These are phyloP conservation scores for Pichia sp. DNA, from an alignment of 1,139 yeast species.

Conservation along the genomic window DNA sequence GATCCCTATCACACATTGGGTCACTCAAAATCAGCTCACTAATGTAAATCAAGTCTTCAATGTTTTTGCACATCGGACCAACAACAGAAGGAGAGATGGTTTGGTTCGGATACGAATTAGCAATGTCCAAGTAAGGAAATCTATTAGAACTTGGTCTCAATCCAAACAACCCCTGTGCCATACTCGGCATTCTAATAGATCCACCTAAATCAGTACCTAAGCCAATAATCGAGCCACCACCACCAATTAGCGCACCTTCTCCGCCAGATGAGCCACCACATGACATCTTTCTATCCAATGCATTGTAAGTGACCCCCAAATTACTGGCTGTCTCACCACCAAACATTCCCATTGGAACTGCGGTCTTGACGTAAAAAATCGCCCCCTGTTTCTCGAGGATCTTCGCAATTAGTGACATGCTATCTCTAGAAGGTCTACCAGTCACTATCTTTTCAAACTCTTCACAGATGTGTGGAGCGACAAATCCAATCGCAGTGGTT, in stretches of 20 bases:
- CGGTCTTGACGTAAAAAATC: constrained; percentile 48
- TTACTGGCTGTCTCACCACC: constrained; percentile 42
- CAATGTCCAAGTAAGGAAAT: constrained; percentile 43
- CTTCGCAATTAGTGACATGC: constrained; percentile 34
- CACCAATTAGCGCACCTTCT: constrained; percentile 49
- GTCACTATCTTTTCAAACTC: constrained; percentile 18
- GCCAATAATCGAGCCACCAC: constrained; percentile 44
- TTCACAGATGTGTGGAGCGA: constrained; percentile 30
- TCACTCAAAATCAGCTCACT: constrained; percentile 47
- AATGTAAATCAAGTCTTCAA: constrained; percentile 63
- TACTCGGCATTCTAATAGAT: constrained; percentile 51
- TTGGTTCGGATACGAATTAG: constrained; percentile 54
- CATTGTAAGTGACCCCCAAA: constrained; percentile 43
- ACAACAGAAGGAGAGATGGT: constrained; percentile 47
- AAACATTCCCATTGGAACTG: constrained; percentile 54
- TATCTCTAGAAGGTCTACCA: constrained; percentile 11
- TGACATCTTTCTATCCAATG: constrained; percentile 37
- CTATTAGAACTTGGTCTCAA: constrained; percentile 42
- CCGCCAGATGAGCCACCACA: constrained; percentile 67
- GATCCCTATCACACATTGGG: constrained; percentile 52
- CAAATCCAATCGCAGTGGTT: constrained; percentile 40
- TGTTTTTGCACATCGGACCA: constrained; percentile 51
- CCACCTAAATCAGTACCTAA: constrained; percentile 67
- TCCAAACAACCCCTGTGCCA: constrained; percentile 48
- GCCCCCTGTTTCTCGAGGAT: constrained; percentile 43